Evolutionary conservation across 2,329 filamentous ascomycete genomes (phyloP).

Genomic region (Plectosphaerella sp.): DNA sequence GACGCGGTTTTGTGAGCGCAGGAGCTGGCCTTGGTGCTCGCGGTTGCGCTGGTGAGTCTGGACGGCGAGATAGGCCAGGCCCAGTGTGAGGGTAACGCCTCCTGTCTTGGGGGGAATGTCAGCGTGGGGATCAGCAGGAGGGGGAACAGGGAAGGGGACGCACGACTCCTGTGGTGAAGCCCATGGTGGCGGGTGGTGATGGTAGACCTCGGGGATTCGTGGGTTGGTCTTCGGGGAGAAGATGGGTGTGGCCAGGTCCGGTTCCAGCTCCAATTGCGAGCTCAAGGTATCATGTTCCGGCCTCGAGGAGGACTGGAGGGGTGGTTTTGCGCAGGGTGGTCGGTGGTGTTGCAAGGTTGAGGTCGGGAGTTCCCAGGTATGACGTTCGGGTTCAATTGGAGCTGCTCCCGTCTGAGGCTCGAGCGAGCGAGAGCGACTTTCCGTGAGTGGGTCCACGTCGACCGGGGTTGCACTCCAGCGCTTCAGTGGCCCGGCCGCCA

Average conservation of each 20-base stretch:
- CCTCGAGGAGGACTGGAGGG: conserved; percentile 1
- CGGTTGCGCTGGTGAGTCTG: conserved; percentile 67
- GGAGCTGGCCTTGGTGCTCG: conserved; percentile 48
- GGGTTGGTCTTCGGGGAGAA: conserved; percentile 12
- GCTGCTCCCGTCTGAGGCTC: not conserved
- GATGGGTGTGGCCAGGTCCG: not conserved
- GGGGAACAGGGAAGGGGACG: conserved; percentile 23
- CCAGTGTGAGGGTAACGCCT: conserved; percentile 71
- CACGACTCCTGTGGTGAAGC: conserved; percentile 73
- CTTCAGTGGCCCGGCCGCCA: not conserved
- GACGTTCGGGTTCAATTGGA: not conserved
- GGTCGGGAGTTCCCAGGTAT: not conserved
- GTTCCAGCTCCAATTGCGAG: not conserved
- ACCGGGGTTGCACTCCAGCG: not conserved
- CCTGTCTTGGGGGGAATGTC: conserved; percentile 50
- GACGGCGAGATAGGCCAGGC: conserved; percentile 66
- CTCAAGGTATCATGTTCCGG: conserved; percentile 10
- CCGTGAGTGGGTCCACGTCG: not conserved
- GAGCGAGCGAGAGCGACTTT: not conserved
- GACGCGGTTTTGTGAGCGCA: conserved; percentile 53
- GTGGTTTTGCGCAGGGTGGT: conserved; percentile 3
- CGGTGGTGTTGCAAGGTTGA: not conserved
- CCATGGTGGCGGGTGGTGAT: conserved; percentile 46
- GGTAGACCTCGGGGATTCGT: conserved; percentile 15
- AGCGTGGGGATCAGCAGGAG: not conserved